Base-by-base conservation (phyloP, 2,329 filamentous ascomycete species). In the Colletotrichum sp. region DNA sequence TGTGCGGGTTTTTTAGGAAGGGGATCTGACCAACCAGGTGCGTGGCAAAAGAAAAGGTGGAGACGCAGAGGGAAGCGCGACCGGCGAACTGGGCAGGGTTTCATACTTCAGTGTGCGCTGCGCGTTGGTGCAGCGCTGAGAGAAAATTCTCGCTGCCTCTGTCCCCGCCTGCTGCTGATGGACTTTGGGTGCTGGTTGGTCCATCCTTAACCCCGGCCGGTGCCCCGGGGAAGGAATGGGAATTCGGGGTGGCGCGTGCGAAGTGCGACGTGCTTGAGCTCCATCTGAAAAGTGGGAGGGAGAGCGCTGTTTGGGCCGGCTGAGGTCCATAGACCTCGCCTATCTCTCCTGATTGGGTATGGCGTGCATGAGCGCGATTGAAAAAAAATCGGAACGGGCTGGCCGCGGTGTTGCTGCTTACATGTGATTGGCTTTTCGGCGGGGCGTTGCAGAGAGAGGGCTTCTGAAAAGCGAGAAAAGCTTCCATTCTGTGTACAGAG, bases 1-100 rank as follows among this genome's bases (percentile, higher is more conserved):
- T 77, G 75, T 78, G 76, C 76, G 76, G 76, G 76, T 77, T 78
- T 78, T 78, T 78, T 75, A 78, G 76, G 76, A 77, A 75, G 56
- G 28, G 6, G n/a, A 52, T 65, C 48, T 48, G 58, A 26, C 73
- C 70, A 76, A 76, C 18, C 64, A 76, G 34, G 12, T 32, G 30
- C 48, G 70, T 76, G 70, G 70, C 24, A 32, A 73, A 70, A 66
- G 32, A 58, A 70, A 70, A 60, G 34, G 12, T 58, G 64, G 48
- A 21, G 43, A 52, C 43, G 4, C 10, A 21, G 66, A 52, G 43
- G n/a, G 26, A 56, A 30, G 26, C 70, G 28, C 36, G 34, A 66
- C 30, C 34, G 36, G 56, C 56, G 58, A 62, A 36, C 64, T 52
- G 43, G 43, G 28, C 73, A 68, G 58, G 64, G 73, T 73, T 68